Percentiles rank a stretch among this genome's conserved stretches.
Conservation (phyloP, 495 filamentous ascomycete species). For the Elasticomyces elasticus region DNA sequence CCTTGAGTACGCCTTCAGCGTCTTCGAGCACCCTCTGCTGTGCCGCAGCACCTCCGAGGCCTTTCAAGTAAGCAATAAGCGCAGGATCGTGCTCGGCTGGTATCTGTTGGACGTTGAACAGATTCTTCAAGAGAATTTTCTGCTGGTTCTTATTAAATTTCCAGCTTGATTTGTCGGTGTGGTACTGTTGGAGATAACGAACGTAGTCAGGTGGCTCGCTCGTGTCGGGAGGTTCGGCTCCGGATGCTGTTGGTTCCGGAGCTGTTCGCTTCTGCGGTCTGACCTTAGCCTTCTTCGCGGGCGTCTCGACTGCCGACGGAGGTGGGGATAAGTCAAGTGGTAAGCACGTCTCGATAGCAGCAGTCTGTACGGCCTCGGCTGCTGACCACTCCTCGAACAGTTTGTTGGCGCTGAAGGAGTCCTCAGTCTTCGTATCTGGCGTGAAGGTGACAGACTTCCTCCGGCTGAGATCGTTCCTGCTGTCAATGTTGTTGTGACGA, state of each 20-base stretch:
- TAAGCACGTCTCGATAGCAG: neutral
- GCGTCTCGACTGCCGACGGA: neutral
- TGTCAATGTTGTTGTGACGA: conserved; percentile 1
- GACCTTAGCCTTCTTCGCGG: neutral
- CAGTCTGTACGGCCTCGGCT: neutral
- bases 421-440: conserved; percentile 53
- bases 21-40: conserved; percentile 29
- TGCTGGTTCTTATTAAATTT: conserved; percentile 92
- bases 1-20: conserved; percentile 23
- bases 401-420: conserved; percentile 32
- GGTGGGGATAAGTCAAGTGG: no score
- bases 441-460: conserved; percentile 73
- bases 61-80: conserved; percentile 60
- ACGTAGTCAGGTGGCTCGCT: conserved; percentile 38
- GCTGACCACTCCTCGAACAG: conserved; percentile 15
- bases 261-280: neutral
- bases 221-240: conserved; percentile 26
- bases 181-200: conserved; percentile 61
- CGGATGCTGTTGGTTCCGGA: neutral
- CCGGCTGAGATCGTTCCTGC: conserved; percentile 15
- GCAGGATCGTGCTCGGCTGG: conserved; percentile 53
- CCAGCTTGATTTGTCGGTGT: conserved; percentile 57
- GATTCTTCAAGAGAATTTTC: conserved; percentile 68
- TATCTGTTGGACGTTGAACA: conserved; percentile 57
- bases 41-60: conserved; percentile 56